Evolutionary conservation across 257 asterid genomes (phyloP), one percentile per base, ranked within the genome.

Genomic region (Primulina eburnea): DNA sequence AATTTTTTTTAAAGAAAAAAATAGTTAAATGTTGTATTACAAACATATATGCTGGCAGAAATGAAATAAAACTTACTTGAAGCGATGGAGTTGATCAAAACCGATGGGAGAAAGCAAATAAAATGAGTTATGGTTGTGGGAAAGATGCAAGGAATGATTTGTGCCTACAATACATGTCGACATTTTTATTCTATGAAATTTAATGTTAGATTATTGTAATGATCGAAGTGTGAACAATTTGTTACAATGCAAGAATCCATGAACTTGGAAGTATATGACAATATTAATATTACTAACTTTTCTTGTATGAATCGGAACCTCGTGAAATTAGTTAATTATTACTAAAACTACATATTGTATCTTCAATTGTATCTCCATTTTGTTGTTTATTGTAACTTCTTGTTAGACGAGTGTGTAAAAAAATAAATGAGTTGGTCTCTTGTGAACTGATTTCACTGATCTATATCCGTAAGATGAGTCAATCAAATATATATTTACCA

Each of bases 161-260:
- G 1, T 37, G 33, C 26, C 0, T 18, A 52, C 6, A 8, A 1
- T 30, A 28, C 30, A 28, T 28, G 4, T 28, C 4, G 0, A 28
- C 30, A 28, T 4, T 21, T 17, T 33, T 8, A 33, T 69, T 21
- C 12, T 0, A 32, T 24, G 26, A 24, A 28, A 50, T 64, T 64
- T 26, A 64, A 65, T 61, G 6, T 32, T 34, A 47, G 68, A 24
- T 68, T 26, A 71, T 75, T 64, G 83, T 70, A 71, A 17, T 11
- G 55, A 82, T 67, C 80, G 76, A 76, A 72, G 84, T 64, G 64
- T 55, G 24, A 29, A 11, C n/a, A 32, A 24, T 50, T 79, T 69
- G 82, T 67, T 80, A 16, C n/a, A 17, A 58, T 16, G 64, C 65
- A 75, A 71, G 30, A 50, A 6, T 72, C 47, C 37, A 56, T 21